These are phyloP conservation scores for Suhomyces emberorum DNA, from an alignment of 805 yeast species.

Conservation along the genomic window DNA sequence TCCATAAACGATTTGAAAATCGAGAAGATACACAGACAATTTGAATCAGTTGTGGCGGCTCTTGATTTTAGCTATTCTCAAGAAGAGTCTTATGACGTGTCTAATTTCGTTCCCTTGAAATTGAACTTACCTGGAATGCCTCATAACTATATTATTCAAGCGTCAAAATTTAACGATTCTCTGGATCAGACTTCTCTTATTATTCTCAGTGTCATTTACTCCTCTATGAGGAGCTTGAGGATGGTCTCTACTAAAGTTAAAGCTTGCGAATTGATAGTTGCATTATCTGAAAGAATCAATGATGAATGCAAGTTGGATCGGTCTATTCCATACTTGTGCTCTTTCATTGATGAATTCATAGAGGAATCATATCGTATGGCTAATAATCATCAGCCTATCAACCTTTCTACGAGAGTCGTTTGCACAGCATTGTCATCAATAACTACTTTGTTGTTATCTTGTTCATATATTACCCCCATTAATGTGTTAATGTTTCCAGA, in stretches of 20 bases:
- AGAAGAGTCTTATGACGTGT: neutral
- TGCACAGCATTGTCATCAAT: constrained; percentile 60
- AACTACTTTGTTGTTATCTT: constrained; percentile 63
- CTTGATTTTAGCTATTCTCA: constrained; percentile 20
- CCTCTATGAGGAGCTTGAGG: constrained; percentile 58
- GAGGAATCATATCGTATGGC: constrained; percentile 8
- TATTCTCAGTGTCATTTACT: constrained; percentile 53
- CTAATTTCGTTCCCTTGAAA: constrained; percentile 31
- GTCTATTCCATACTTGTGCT: constrained; percentile 73
- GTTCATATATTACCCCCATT: constrained; percentile 65
- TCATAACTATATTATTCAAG: constrained; percentile 38
- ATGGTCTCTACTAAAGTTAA: constrained; percentile 58
- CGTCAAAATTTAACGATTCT: constrained; percentile 15
- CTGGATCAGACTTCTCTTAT: constrained; percentile 53
- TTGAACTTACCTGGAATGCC: constrained; percentile 54
- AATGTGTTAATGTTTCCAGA: constrained; percentile 79
- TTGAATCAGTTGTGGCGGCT: constrained; percentile 39
- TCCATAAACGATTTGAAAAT: constrained; percentile 47
- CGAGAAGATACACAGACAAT: constrained; percentile 56
- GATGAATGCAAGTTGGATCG: constrained; percentile 88
- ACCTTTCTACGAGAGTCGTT: constrained; percentile 57
- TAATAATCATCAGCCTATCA: constrained; percentile 1
- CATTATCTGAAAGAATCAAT: constrained; percentile 68
- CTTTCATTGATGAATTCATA: constrained; percentile 61
- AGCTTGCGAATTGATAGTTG: constrained; percentile 74